Evolutionary conservation across 495 filamentous ascomycete species (phyloP), one percentile per base, ranked within the genome.

Genomic region (Aspergillus panamensis): DNA sequence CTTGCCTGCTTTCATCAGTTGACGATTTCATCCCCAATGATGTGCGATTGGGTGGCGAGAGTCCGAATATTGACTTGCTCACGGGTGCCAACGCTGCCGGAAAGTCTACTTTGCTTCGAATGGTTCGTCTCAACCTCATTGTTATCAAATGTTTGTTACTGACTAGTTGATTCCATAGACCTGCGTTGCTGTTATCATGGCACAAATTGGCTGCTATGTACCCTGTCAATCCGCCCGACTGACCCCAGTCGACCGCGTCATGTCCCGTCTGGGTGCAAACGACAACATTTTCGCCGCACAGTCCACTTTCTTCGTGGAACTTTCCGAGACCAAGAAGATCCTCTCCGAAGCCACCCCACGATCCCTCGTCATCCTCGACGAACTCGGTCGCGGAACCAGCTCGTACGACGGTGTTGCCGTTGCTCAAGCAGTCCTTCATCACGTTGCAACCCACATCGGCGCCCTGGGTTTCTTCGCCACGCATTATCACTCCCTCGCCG

Each of bases 251-350:
- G 95, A 99, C 69, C 89, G 94, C 43, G 97, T 99, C 78, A 99
- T 99, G 95, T 96, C 92, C 6, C 91, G 95, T 20, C 88, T 99
- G 0, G 95, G 95, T 13, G 95, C 95, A 48, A 96, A 97, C 67
- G 94, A 99, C 81, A 96, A 97, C 73, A 97, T 99, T 69, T 97
- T 99, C 67, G 95, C 93, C 20, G 91, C 93, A 3, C 95, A 99
- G 73, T 92, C 87, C 21, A 99, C 94, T 31, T 99, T 99, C 82
- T 97, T 99, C 69, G 93, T 99, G 48, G 94, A 99, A 71, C 80
- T 99, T 8, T 89, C 92, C 4, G 95, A 99, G 66, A 99, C 94
- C 8, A 96, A 97, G 76, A 97, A 97, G 78, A 99, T 99, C 51
- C 85, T 99, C 3, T 84, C 89, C 2, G 94, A 99, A 75, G 94